Percentiles rank a stretch among this genome's conserved stretches.
phyloP scores from a whole-genome alignment of 306 rosid species.

The Delonix regia region DNA sequence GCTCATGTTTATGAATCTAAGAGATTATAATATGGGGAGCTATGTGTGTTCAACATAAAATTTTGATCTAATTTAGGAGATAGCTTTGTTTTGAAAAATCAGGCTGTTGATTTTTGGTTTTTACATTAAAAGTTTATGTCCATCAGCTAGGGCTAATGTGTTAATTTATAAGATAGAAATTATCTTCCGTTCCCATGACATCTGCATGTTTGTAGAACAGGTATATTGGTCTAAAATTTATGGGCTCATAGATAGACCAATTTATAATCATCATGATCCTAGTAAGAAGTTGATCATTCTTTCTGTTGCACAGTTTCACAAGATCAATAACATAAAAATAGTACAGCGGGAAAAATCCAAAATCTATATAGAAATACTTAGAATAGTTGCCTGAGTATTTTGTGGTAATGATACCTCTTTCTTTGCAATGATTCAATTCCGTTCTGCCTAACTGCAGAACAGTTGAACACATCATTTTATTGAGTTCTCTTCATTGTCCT shows the following conservation, averaged over 20 bases:
- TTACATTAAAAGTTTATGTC: neutral
- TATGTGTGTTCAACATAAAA: neutral
- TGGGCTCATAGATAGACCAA: neutral
- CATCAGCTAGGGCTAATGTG: neutral
- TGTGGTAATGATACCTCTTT: neutral
- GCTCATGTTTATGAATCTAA: neutral
- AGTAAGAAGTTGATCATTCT: neutral
- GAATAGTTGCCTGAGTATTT: neutral
- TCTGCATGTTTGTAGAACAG: neutral
- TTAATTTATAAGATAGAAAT: neutral
- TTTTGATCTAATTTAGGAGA: neutral
- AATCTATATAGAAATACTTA: neutral
- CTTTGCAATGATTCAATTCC: conserved; percentile 1
- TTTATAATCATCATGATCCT: neutral
- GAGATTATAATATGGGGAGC: neutral
- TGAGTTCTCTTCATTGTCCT: neutral
- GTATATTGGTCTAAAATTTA: neutral
- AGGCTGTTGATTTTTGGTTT: neutral
- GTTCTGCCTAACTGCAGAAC: neutral
- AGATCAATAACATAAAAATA: neutral
- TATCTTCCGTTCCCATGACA: neutral
- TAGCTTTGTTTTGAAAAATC: neutral
- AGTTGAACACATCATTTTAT: neutral
- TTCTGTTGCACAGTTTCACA: conserved; percentile 18
- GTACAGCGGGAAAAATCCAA: neutral